Conservation (phyloP, 2,329 filamentous ascomycete species). For the Periconia sp. region DNA sequence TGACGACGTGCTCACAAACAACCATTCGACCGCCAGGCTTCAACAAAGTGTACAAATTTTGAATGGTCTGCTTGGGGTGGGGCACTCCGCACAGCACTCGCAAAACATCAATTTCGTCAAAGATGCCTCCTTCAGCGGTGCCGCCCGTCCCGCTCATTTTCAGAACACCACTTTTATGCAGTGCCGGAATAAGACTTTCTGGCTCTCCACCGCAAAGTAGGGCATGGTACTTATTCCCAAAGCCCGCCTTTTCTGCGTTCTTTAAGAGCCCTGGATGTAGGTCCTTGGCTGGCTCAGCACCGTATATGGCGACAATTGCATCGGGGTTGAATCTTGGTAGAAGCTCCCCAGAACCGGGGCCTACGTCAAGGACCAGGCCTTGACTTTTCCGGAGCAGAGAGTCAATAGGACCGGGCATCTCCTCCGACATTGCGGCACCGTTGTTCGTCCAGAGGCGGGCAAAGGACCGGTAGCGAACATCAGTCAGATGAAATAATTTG, state of each 20-base stretch:
- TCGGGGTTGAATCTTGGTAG: slow-evolving; percentile 52
- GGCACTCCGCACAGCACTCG: slow-evolving; percentile 63
- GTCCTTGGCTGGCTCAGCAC: slow-evolving; percentile 58
- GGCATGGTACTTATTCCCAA: slow-evolving; percentile 57
- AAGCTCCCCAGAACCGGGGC: slow-evolving; percentile 60
- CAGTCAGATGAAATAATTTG: slow-evolving; percentile 34
- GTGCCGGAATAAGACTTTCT: slow-evolving; percentile 52
- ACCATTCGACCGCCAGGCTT: slow-evolving; percentile 62
- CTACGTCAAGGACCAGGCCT: slow-evolving; percentile 47
- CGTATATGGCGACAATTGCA: slow-evolving; percentile 57
- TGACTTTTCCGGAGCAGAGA: slow-evolving; percentile 33
- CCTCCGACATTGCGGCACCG: slow-evolving; percentile 42
- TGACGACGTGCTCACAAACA: slow-evolving; percentile 62
- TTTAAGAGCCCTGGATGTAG: slow-evolving; percentile 54
- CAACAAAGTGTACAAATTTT: slow-evolving; percentile 57
- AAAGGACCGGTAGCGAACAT: slow-evolving; percentile 40
- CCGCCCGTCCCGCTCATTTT: slow-evolving; percentile 25
- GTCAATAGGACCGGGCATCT: slow-evolving; percentile 41
- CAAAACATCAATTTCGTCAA: slow-evolving; percentile 62
- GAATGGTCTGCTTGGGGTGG: slow-evolving; percentile 51
- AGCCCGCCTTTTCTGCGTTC: slow-evolving; percentile 49
- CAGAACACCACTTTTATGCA: slow-evolving; percentile 51
- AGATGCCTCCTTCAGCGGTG: slow-evolving; percentile 46
- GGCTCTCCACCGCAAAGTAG: slow-evolving; percentile 56
- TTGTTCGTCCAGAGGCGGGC: slow-evolving; percentile 44